Conservation (phyloP, 1,139 yeast genomes). For the Kodamaea suecica region DNA sequence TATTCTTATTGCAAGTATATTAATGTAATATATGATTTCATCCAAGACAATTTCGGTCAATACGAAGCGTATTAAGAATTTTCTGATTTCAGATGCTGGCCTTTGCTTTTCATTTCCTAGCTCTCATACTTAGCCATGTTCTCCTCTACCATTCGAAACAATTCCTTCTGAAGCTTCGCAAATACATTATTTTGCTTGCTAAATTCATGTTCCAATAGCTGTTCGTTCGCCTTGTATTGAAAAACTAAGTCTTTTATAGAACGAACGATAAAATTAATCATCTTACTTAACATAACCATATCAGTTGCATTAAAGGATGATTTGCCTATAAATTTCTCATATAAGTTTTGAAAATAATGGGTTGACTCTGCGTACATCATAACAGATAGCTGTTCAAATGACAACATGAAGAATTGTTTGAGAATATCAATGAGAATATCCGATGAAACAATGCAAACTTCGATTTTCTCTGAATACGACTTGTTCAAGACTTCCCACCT, state of each 20-base stretch:
- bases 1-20: not conserved
- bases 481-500: not conserved
- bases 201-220: conserved; percentile 18
- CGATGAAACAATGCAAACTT: conserved; percentile 2
- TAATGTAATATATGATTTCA: too few species aligned
- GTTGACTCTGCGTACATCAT: conserved; percentile 22
- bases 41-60: too few species aligned
- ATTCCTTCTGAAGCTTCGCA: not conserved
- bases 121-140: not conserved
- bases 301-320: conserved; percentile 11
- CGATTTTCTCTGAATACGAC: not conserved
- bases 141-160: not conserved
- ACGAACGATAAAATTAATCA: conserved; percentile 16
- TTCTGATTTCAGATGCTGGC: not conserved
- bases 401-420: conserved; percentile 5
- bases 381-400: conserved; percentile 15
- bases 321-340: conserved; percentile 1
- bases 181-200: conserved; percentile 1
- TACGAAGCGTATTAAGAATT: too few species aligned
- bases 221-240: conserved; percentile 18
- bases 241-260: conserved; percentile 22
- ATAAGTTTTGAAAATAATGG: conserved; percentile 14
- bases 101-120: conserved; percentile 1
- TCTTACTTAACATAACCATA: conserved; percentile 13
- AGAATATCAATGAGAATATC: conserved; percentile 1